Base-by-base conservation (phyloP, 352 stramenopile genomes). In the Albugo laibachii region DNA sequence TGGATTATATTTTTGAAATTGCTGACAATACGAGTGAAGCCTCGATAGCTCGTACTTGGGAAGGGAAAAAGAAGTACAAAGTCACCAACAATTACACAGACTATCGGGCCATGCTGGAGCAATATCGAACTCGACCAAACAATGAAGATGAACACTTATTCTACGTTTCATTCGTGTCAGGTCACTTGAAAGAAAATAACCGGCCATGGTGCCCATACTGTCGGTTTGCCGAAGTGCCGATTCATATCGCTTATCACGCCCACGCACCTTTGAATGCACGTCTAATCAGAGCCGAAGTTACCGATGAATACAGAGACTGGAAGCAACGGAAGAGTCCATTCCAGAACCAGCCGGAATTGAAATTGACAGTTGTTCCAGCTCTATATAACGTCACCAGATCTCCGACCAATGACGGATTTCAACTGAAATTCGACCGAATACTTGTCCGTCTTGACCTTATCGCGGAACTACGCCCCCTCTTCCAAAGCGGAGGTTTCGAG, bases 131-230 rank as follows among this genome's bases (percentile, higher is more conserved):
- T 1, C 56, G 53, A 4, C 37, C 56, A n/a, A 71, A 69, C 14
- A 31, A 8, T 31, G 24, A 3, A 31, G 24, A 31, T 10, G 24
- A 31, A 31, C 24, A 31, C 24, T 31, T 31, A 31, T 45, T 71
- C 11, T 85, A 72, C 34, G 36, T 88, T 2, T 54, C 83, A 46
- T 84, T 88, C 50, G 59, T 88, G 0, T 83, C 72, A 0, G 76
- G 72, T 5, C 60, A 65, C 44, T 65, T 85, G 50, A 48, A 43
- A 18, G 53, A 63, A 41, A 88, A 88, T 53, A 74, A 84, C 37
- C 62, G 76, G 2, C 69, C 71, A 39, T 88, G 76, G 72, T 88
- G 76, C 58, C 68, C 70, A 13, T 88, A 83, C 58, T 88, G 76
- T 44, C 72, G 76, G 14, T 85, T 66, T 54, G 80, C 68, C 4